A percentile compares a stretch with the other conserved stretches of the same genome.
Conservation (phyloP, 352 stramenopile genomes). For the Thalassiosira exigua region DNA sequence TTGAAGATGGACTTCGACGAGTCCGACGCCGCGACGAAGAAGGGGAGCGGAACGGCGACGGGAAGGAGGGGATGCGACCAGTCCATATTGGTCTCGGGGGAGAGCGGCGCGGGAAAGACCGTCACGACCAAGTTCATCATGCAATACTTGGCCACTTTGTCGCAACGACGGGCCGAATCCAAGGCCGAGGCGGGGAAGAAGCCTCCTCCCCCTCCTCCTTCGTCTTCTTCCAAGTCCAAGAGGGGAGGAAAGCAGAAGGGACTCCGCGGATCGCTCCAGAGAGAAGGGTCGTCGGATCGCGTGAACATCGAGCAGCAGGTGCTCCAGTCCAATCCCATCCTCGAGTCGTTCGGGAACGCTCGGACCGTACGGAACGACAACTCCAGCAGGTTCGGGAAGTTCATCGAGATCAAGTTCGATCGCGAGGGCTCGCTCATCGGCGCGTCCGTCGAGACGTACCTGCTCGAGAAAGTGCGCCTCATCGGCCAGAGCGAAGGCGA, state of each 20-base stretch:
- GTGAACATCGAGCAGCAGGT: constrained; percentile 89
- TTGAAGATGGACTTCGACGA: constrained; percentile 81
- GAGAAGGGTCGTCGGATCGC: not conserved
- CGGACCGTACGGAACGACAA: constrained; percentile 98
- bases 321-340: constrained; percentile 93
- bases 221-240: not conserved
- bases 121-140: constrained; percentile 98
- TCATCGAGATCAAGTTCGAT: constrained; percentile 95
- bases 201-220: no score
- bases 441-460: constrained; percentile 86
- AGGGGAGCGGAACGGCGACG: not conserved
- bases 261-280: not conserved
- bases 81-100: constrained; percentile 85
- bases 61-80: constrained; percentile 55
- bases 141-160: constrained; percentile 90
- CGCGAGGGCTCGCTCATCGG: constrained; percentile 72
- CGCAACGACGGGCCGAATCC: constrained; percentile 26
- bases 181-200: not conserved
- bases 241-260: constrained; percentile 5
- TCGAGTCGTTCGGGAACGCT: constrained; percentile 92
- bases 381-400: constrained; percentile 96
- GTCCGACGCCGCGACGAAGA: constrained; percentile 5
- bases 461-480: constrained; percentile 95
- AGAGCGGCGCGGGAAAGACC: constrained; percentile 94
- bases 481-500: constrained; percentile 91